Percentiles rank a stretch among this genome's conserved stretches.
phyloP scores from a whole-genome alignment of 345 rosid species.

The Melastoma malabathricum region DNA sequence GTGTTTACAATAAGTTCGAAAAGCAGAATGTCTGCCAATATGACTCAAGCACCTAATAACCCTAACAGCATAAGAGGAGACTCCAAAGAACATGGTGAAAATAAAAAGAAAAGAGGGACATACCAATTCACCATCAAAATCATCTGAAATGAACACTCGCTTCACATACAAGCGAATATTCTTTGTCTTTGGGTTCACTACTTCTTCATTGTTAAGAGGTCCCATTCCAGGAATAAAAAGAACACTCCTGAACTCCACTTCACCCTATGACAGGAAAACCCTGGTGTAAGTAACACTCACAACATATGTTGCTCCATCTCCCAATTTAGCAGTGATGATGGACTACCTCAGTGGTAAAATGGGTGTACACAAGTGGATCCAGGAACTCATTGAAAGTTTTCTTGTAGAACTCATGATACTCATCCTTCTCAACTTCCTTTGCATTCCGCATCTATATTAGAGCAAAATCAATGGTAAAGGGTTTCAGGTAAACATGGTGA shows the following conservation, averaged over 20 bases:
- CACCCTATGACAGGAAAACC: conserved; percentile 43
- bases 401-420: conserved; percentile 84
- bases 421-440: conserved; percentile 73
- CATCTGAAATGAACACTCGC: conserved; percentile 97
- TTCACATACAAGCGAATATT: conserved; percentile 82
- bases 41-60: too few relatives aligned
- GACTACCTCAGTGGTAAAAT: conserved; percentile 82
- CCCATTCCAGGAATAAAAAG: conserved; percentile 94
- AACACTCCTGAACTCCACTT: conserved; percentile 95
- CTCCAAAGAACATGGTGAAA: neutral
- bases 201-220: conserved; percentile 87
- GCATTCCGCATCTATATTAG: conserved; percentile 59
- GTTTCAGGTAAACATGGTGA: neutral
- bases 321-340: neutral
- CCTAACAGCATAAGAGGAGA: too few relatives aligned
- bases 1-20: too few relatives aligned
- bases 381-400: conserved; percentile 83
- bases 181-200: conserved; percentile 77
- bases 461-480: conserved; percentile 1
- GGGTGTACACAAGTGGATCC: conserved; percentile 78
- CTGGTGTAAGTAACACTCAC: too few relatives aligned
- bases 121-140: conserved; percentile 99
- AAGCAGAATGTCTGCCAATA: too few relatives aligned
- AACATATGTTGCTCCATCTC: too few relatives aligned
- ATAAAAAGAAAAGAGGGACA: conserved; percentile 8